Percentiles rank a stretch among this genome's conserved stretches.
Conservation (phyloP, 139 green algal genomes). For the Tetradesmus obliquus region DNA sequence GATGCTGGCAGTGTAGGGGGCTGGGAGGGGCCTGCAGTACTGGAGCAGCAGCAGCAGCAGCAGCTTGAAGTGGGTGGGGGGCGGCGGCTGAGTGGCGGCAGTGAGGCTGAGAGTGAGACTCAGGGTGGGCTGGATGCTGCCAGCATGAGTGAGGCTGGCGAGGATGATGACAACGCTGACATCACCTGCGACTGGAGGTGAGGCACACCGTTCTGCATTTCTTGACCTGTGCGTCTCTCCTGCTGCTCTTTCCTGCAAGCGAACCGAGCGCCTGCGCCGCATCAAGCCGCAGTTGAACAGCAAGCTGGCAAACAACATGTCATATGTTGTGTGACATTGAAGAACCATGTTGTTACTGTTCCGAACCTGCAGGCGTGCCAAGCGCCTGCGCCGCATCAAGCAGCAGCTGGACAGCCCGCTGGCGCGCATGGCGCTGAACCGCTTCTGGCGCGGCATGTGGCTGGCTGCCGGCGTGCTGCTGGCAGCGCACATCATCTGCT, state of each 20-base stretch:
- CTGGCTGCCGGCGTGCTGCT: background rate
- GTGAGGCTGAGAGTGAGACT: background rate
- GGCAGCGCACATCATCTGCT: slow-evolving; percentile 17
- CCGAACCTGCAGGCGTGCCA: slow-evolving; percentile 27
- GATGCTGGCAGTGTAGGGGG: slow-evolving; percentile 9
- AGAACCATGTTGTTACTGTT: no score
- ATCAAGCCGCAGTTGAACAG: slow-evolving; percentile 10
- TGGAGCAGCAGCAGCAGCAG: background rate
- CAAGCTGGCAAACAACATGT: background rate
- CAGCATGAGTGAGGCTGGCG: background rate
- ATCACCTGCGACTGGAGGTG: slow-evolving; percentile 37
- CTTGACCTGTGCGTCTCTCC: background rate
- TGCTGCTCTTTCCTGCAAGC: background rate
- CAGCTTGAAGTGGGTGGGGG: background rate
- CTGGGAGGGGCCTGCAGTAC: background rate
- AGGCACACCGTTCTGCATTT: background rate
- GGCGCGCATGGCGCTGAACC: background rate
- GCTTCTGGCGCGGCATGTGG: slow-evolving; percentile 34
- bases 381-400: slow-evolving; percentile 14
- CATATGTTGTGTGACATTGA: no score
- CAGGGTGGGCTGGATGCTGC: background rate
- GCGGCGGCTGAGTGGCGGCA: background rate
- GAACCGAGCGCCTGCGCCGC: slow-evolving; percentile 14
- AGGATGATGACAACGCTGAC: slow-evolving; percentile 6
- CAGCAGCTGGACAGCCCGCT: slow-evolving; percentile 10